phyloP scores from a whole-genome alignment of 2,329 filamentous ascomycete species.

The Trichoderma sp. region DNA sequence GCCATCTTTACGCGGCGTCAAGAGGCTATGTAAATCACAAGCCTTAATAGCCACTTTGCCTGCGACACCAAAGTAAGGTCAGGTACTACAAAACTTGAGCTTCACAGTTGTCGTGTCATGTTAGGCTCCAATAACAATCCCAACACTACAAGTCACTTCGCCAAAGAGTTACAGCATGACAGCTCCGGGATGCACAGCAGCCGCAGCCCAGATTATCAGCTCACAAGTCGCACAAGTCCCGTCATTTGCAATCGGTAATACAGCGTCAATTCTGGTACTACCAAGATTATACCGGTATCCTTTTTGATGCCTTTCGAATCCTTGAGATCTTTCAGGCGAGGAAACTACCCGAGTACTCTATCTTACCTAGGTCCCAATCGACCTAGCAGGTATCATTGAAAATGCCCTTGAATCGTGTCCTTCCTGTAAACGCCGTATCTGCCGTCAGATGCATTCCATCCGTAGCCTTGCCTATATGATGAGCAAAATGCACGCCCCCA shows the following conservation, averaged over 20 bases:
- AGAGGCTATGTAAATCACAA: no score
- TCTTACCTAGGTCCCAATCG: neutral
- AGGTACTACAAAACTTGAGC: no score
- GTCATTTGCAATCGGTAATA: neutral
- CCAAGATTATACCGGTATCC: conserved; percentile 1
- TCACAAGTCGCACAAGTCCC: neutral
- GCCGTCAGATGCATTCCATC: neutral
- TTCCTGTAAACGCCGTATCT: conserved; percentile 21
- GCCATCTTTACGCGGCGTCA: no score
- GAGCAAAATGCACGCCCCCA: conserved; percentile 21
- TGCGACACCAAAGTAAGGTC: no score
- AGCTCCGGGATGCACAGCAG: neutral
- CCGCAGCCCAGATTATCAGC: neutral
- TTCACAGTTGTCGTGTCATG: no score
- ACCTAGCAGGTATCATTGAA: conserved; percentile 20
- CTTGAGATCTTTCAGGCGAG: neutral
- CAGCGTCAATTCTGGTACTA: conserved; percentile 1
- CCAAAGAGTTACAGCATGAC: neutral
- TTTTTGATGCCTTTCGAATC: conserved; percentile 1
- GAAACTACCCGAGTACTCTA: neutral
- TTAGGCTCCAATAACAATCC: neutral
- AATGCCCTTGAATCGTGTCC: conserved; percentile 14
- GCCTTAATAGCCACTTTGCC: no score
- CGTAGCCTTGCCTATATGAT: conserved; percentile 1
- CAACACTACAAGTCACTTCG: neutral